phyloP scores from a whole-genome alignment of 176 grass and related monocot genomes.

The Carex parvula region DNA sequence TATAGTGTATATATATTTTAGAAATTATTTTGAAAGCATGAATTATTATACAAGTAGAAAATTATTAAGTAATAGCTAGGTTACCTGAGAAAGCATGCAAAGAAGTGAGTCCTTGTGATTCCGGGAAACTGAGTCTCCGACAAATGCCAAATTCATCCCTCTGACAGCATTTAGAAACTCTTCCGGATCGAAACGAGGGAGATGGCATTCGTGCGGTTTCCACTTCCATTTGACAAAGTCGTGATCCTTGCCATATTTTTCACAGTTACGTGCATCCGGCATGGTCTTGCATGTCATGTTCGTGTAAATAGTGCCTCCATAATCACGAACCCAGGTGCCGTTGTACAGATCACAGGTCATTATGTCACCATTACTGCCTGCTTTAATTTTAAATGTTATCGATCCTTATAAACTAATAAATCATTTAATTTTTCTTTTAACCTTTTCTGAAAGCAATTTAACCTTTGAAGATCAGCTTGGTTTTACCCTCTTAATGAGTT shows the following conservation, averaged over 20 bases:
- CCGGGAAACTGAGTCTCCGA: slow-evolving; percentile 49
- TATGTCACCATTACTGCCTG: slow-evolving; percentile 10
- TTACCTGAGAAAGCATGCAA: slow-evolving; percentile 49
- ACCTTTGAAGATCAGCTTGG: too few relatives aligned
- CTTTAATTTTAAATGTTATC: background rate
- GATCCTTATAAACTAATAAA: too few relatives aligned
- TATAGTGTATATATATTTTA: too few relatives aligned
- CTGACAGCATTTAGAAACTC: slow-evolving; percentile 38
- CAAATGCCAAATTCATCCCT: slow-evolving; percentile 58
- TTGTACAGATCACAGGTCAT: slow-evolving; percentile 40
- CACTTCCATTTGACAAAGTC: slow-evolving; percentile 71
- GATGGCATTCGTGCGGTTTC: slow-evolving; percentile 40
- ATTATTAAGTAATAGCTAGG: too few relatives aligned
- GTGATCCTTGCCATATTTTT: slow-evolving; percentile 55
- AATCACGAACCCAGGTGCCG: slow-evolving; percentile 54
- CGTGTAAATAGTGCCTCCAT: slow-evolving; percentile 33
- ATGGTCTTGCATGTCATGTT: slow-evolving; percentile 47
- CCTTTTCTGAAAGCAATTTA: too few relatives aligned
- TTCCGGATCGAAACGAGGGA: slow-evolving; percentile 40
- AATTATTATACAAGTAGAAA: too few relatives aligned
- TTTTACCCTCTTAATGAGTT: too few relatives aligned
- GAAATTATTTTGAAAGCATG: too few relatives aligned
- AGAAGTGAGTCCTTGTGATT: slow-evolving; percentile 79
- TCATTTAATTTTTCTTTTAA: too few relatives aligned
- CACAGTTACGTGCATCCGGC: slow-evolving; percentile 52